Evolutionary conservation across 805 yeast genomes (phyloP).

Genomic region (Candida ulmi): DNA sequence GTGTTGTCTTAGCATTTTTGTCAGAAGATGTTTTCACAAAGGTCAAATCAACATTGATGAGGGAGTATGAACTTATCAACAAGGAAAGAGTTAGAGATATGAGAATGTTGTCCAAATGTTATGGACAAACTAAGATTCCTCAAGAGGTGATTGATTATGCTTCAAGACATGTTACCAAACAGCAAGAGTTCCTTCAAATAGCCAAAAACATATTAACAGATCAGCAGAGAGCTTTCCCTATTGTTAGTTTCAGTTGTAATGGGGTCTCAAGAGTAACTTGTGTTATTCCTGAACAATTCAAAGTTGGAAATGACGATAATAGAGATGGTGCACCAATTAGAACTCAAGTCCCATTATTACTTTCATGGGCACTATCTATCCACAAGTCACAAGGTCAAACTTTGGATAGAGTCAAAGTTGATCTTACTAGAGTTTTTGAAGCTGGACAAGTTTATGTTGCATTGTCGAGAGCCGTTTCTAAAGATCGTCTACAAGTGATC

Average conservation of each 20-base stretch:
- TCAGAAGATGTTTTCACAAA: slow-evolving; percentile 19
- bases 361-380: slow-evolving; percentile 81
- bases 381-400: slow-evolving; percentile 89
- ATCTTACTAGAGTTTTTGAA: slow-evolving; percentile 61
- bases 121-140: slow-evolving; percentile 21
- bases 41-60: slow-evolving; percentile 16
- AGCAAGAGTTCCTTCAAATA: slow-evolving; percentile 12
- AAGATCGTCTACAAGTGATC: slow-evolving; percentile 56
- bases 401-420: slow-evolving; percentile 62
- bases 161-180: slow-evolving; percentile 8
- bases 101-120: slow-evolving; percentile 27
- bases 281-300: slow-evolving; percentile 34
- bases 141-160: slow-evolving; percentile 23
- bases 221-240: slow-evolving; percentile 23
- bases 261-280: slow-evolving; percentile 24
- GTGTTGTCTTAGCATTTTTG: slow-evolving; percentile 49
- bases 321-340: slow-evolving; percentile 30
- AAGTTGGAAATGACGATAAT: slow-evolving; percentile 29
- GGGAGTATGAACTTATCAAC: slow-evolving; percentile 1
- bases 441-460: slow-evolving; percentile 86
- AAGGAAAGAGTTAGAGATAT: slow-evolving; percentile 19
- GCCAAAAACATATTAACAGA: slow-evolving; percentile 17
- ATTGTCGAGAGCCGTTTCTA: slow-evolving; percentile 67
- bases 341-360: slow-evolving; percentile 59
- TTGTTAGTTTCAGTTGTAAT: slow-evolving; percentile 27